phyloP scores from a whole-genome alignment of 768 basidiomycete species.

The Tricholoma furcatifolium region DNA sequence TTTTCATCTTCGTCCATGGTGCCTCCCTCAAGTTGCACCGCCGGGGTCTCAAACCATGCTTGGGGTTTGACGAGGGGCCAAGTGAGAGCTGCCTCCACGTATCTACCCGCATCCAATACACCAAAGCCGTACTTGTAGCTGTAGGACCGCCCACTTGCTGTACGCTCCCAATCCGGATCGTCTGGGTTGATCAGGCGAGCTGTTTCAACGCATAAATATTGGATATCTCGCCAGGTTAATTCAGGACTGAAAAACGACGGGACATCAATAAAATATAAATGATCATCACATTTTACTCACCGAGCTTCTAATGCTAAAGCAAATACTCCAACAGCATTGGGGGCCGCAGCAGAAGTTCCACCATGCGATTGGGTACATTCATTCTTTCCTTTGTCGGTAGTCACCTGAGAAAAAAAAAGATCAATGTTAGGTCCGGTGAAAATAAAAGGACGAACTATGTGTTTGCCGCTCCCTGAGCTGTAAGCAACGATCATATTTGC shows the following conservation, averaged over 20 bases:
- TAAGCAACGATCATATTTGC: constrained; percentile 97
- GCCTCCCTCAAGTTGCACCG: constrained; percentile 64
- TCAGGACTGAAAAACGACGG: constrained; percentile 63
- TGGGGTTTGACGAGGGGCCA: constrained; percentile 95
- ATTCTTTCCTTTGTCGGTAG: constrained; percentile 88
- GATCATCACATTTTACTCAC: constrained; percentile 37
- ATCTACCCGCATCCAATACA: constrained; percentile 76
- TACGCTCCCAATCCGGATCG: constrained; percentile 94
- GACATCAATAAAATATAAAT: constrained; percentile 4
- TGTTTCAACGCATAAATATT: constrained; percentile 80
- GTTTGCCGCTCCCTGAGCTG: constrained; percentile 90
- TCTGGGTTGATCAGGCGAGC: constrained; percentile 79
- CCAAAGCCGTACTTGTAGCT: constrained; percentile 98
- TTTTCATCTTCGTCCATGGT: constrained; percentile 51
- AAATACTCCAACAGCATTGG: constrained; percentile 92
- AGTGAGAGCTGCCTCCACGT: constrained; percentile 74
- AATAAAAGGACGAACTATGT: constrained; percentile 66
- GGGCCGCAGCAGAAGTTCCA: constrained; percentile 97
- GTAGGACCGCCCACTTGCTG: constrained; percentile 59
- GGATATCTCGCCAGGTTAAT: constrained; percentile 94
- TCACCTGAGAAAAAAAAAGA: constrained; percentile 61
- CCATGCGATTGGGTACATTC: constrained; percentile 83
- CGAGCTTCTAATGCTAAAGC: constrained; percentile 86
- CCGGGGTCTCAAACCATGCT: constrained; percentile 79
- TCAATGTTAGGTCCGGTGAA: constrained; percentile 14